Percentiles rank a stretch among this genome's conserved stretches.
phyloP scores from a whole-genome alignment of 192 early-diverging fungal genomes.

The Diversispora eburnea region DNA sequence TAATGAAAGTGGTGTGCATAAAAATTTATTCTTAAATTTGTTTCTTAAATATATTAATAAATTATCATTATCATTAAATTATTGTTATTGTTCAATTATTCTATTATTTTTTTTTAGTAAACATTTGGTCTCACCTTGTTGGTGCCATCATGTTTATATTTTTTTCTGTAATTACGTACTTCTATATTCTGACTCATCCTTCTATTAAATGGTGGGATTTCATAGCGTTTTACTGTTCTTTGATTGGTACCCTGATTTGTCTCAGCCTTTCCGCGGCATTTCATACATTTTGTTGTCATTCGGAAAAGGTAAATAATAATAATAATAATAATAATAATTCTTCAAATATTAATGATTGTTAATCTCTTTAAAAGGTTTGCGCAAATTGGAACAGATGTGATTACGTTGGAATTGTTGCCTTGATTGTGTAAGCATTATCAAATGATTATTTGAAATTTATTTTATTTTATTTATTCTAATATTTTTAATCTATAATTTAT shows the following conservation, averaged over 20 bases:
- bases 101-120: constrained; percentile 44
- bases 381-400: constrained; percentile 81
- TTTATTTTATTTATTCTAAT: constrained; percentile 34
- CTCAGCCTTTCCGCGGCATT: constrained; percentile 74
- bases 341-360: not conserved
- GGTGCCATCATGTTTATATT: constrained; percentile 61
- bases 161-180: constrained; percentile 46
- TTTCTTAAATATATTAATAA: not conserved
- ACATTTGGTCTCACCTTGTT: constrained; percentile 81
- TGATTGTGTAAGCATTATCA: constrained; percentile 61
- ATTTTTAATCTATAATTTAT: not conserved
- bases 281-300: constrained; percentile 84
- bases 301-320: constrained; percentile 46
- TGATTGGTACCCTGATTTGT: constrained; percentile 68
- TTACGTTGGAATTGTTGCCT: constrained; percentile 82
- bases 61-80: not conserved
- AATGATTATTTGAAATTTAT: constrained; percentile 7
- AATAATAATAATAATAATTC: too few species aligned
- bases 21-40: not conserved
- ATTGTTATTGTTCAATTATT: not conserved
- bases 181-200: constrained; percentile 35
- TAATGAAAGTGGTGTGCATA: constrained; percentile 75
- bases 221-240: constrained; percentile 65
- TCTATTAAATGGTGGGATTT: constrained; percentile 61
- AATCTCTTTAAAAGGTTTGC: constrained; percentile 3